phyloP scores from a whole-genome alignment of 305 asterid genomes.

The Solanum hybrid region DNA sequence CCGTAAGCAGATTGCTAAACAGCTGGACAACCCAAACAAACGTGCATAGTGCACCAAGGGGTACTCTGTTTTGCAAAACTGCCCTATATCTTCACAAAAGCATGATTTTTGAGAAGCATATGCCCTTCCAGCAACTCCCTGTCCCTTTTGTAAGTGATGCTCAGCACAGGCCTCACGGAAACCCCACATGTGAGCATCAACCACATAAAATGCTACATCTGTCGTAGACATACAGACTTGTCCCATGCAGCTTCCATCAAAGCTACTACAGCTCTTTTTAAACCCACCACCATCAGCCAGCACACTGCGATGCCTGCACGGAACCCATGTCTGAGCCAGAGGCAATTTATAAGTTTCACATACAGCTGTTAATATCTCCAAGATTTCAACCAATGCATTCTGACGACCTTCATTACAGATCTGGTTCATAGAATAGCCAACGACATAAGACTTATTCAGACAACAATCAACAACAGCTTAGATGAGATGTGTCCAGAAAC shows the following conservation, averaged over 20 bases:
- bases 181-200: conserved; percentile 84
- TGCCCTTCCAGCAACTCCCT: conserved; percentile 87
- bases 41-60: conserved; percentile 93
- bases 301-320: conserved; percentile 71
- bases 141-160: conserved; percentile 86
- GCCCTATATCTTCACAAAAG: conserved; percentile 62
- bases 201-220: conserved; percentile 71
- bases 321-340: conserved; percentile 97
- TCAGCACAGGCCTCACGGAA: conserved; percentile 86
- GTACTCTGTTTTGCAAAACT: conserved; percentile 73
- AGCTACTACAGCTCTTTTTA: conserved; percentile 83
- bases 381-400: conserved; percentile 75
- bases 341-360: conserved; percentile 82
- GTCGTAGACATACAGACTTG: conserved; percentile 86
- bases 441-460: conserved; percentile 15
- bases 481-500: neutral
- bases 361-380: conserved; percentile 71
- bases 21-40: conserved; percentile 59
- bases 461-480: conserved; percentile 2
- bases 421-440: conserved; percentile 29
- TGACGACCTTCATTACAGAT: conserved; percentile 88
- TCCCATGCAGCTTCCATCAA: conserved; percentile 88
- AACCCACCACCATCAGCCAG: conserved; percentile 78
- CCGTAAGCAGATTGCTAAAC: conserved; percentile 68
- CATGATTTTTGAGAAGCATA: conserved; percentile 50